These are phyloP conservation scores for Penicillium hesseltinei DNA, from an alignment of 2,329 filamentous ascomycete genomes.

Conservation along the genomic window DNA sequence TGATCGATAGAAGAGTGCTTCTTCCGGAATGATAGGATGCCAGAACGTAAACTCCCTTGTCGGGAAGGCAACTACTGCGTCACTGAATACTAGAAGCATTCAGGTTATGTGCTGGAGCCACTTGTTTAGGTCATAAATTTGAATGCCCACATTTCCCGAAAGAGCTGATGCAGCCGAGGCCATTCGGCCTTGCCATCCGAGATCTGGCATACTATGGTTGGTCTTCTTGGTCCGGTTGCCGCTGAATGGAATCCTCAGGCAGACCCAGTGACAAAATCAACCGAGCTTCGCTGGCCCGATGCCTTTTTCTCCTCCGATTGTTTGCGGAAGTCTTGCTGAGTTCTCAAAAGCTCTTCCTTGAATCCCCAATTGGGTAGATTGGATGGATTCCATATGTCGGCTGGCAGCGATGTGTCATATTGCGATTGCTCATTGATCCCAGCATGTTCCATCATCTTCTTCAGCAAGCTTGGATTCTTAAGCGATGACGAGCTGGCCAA, in stretches of 20 bases:
- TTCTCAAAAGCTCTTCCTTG: slow-evolving; percentile 47
- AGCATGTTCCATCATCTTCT: slow-evolving; percentile 58
- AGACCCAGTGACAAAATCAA: slow-evolving; percentile 42
- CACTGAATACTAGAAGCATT: neutral
- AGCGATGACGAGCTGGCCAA: slow-evolving; percentile 57
- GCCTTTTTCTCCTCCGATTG: slow-evolving; percentile 36
- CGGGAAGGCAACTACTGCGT: neutral
- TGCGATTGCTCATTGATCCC: slow-evolving; percentile 54
- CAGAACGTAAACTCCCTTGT: neutral
- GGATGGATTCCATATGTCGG: slow-evolving; percentile 41
- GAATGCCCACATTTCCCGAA: neutral
- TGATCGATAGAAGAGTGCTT: neutral
- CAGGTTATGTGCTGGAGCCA: neutral
- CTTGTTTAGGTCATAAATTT: neutral
- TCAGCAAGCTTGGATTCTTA: slow-evolving; percentile 58
- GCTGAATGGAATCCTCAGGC: neutral
- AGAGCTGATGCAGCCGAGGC: too few species aligned
- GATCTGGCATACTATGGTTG: neutral
- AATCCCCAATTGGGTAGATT: slow-evolving; percentile 45
- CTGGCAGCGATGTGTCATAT: slow-evolving; percentile 52
- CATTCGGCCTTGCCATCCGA: neutral
- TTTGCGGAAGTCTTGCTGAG: slow-evolving; percentile 40
- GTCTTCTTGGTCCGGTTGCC: neutral
- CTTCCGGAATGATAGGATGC: neutral
- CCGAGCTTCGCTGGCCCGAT: slow-evolving; percentile 34